Percentiles rank a stretch among this genome's conserved stretches.
phyloP scores from a whole-genome alignment of 805 yeast genomes.

The Kregervanrija pseudodelftensis region DNA sequence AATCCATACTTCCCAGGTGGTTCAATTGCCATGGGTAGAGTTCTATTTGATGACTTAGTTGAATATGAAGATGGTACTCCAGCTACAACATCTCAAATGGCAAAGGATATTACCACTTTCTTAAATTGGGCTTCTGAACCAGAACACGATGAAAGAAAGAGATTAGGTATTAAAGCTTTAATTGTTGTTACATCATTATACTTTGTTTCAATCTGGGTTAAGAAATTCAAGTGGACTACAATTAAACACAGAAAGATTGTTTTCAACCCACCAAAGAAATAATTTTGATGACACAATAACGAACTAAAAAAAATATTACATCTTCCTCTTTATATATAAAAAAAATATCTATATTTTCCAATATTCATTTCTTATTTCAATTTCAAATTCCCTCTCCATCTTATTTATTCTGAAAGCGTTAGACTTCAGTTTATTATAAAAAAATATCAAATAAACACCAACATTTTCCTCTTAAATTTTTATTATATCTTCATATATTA shows the following conservation, averaged over 20 bases:
- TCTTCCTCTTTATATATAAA: neutral
- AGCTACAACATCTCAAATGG: conserved; percentile 98
- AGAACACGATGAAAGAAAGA: conserved; percentile 97
- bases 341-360: neutral
- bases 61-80: conserved; percentile 99
- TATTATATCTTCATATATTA: neutral
- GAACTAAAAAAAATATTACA: neutral
- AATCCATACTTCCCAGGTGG: conserved; percentile 99
- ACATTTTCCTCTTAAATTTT: neutral
- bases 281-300: conserved; percentile 10
- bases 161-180: conserved; percentile 89
- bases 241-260: conserved; percentile 91
- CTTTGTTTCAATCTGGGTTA: conserved; percentile 81
- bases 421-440: too few relatives aligned
- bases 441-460: too few relatives aligned
- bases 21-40: conserved; percentile 98
- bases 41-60: conserved; percentile 91
- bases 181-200: conserved; percentile 71
- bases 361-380: neutral
- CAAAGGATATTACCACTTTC: conserved; percentile 94
- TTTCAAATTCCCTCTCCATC: neutral
- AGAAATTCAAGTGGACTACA: conserved; percentile 97
- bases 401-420: neutral
- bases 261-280: conserved; percentile 86
- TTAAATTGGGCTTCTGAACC: conserved; percentile 98